Percentiles rank a stretch among this genome's conserved stretches.
These are phyloP conservation scores for Saccharomyces hybrid DNA, from an alignment of 1,139 yeast species.

Conservation along the genomic window DNA sequence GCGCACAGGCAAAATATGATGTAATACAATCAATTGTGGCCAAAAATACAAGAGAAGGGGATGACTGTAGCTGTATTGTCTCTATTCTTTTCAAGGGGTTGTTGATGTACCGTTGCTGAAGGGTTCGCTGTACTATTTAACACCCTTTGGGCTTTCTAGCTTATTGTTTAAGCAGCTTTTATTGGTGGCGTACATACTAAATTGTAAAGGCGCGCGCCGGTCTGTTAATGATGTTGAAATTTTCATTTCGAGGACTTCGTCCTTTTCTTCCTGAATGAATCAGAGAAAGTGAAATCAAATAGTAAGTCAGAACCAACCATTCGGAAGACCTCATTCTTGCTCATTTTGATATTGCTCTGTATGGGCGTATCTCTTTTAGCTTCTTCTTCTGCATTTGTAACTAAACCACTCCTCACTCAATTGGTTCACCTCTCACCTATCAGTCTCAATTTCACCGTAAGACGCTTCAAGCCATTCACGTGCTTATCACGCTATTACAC, in stretches of 20 bases:
- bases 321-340: neutral
- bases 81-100: neutral
- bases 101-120: neutral
- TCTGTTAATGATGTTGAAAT: neutral
- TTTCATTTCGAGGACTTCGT: neutral
- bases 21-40: neutral
- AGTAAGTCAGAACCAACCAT: neutral
- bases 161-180: neutral
- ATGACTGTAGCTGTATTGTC: neutral
- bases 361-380: conserved; percentile 7
- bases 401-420: neutral
- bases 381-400: neutral
- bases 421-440: conserved; percentile 1
- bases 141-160: neutral
- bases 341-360: conserved; percentile 2
- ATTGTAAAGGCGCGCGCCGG: neutral
- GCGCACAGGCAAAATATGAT: neutral
- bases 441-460: neutral
- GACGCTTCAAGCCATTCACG: neutral
- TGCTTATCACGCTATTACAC: neutral
- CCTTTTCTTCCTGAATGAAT: neutral
- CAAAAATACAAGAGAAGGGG: neutral
- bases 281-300: neutral
- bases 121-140: neutral
- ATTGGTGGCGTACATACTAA: neutral